Percentiles rank a stretch among this genome's conserved stretches.
phyloP scores from a whole-genome alignment of 345 rosid genomes.

The Kandelia obovata region DNA sequence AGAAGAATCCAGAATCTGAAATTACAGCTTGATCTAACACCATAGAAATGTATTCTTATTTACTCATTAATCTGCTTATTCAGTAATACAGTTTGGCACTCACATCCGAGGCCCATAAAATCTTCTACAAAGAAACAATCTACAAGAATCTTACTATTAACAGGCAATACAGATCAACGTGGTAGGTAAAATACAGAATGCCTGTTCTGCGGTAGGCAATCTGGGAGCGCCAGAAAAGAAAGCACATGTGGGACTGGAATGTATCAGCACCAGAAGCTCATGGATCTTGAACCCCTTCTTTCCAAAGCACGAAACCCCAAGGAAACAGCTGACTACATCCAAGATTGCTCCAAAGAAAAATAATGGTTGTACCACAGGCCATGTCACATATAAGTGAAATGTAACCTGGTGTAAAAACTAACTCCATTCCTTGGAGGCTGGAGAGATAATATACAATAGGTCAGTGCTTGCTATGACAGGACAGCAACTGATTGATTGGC shows the following conservation, averaged over 20 bases:
- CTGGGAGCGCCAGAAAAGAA: neutral
- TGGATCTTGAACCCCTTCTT: conserved; percentile 1
- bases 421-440: neutral
- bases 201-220: neutral
- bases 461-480: neutral
- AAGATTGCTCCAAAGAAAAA: neutral
- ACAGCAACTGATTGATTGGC: neutral
- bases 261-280: neutral
- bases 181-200: neutral
- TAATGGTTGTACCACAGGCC: neutral
- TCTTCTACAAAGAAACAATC: conserved; percentile 1
- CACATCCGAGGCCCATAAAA: neutral
- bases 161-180: neutral
- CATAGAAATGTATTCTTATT: neutral
- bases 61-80: neutral
- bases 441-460: neutral
- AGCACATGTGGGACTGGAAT: neutral
- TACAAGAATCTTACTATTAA: neutral
- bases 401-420: neutral
- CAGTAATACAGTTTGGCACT: neutral
- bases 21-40: no score
- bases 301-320: neutral
- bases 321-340: neutral
- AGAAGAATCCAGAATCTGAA: no score
- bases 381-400: neutral